Evolutionary conservation across 805 yeast species (phyloP).

Genomic region (Candida maris): DNA sequence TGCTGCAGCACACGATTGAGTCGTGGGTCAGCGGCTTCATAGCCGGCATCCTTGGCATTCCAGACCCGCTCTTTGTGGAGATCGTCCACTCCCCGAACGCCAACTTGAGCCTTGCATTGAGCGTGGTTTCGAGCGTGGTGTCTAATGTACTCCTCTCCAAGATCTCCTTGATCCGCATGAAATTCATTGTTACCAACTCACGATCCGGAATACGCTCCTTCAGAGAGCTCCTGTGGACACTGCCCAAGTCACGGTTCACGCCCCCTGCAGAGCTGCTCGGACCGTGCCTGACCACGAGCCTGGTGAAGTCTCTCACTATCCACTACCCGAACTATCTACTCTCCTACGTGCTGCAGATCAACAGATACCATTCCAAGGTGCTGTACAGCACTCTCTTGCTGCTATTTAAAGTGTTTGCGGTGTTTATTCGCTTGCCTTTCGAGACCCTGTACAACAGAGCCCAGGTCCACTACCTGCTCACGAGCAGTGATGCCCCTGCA

Average conservation of each 20-base stretch:
- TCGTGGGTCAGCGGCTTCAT: slow-evolving; percentile 91
- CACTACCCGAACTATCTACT: slow-evolving; percentile 51
- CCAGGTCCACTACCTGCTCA: slow-evolving; percentile 63
- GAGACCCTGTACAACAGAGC: slow-evolving; percentile 84
- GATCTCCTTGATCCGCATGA: slow-evolving; percentile 73
- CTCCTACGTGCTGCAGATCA: slow-evolving; percentile 60
- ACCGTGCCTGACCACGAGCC: slow-evolving; percentile 51
- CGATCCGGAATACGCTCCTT: slow-evolving; percentile 57
- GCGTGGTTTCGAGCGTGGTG: slow-evolving; percentile 66
- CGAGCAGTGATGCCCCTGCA: slow-evolving; percentile 33
- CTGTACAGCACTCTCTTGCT: slow-evolving; percentile 58
- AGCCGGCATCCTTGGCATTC: slow-evolving; percentile 75
- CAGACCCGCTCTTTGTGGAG: slow-evolving; percentile 86
- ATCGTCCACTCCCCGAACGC: slow-evolving; percentile 79
- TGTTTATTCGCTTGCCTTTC: slow-evolving; percentile 76
- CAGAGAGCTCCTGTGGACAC: slow-evolving; percentile 55
- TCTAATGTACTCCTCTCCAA: slow-evolving; percentile 77
- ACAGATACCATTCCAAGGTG: slow-evolving; percentile 58
- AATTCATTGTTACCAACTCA: slow-evolving; percentile 58
- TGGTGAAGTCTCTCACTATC: slow-evolving; percentile 26
- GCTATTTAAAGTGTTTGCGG: slow-evolving; percentile 58
- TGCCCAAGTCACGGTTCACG: slow-evolving; percentile 41
- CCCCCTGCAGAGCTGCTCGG: slow-evolving; percentile 55
- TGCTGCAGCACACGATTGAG: slow-evolving; percentile 71
- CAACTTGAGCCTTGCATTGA: slow-evolving; percentile 57